phyloP scores from a whole-genome alignment of 2,329 filamentous ascomycete genomes.

The Ophiostoma fasciatum region DNA sequence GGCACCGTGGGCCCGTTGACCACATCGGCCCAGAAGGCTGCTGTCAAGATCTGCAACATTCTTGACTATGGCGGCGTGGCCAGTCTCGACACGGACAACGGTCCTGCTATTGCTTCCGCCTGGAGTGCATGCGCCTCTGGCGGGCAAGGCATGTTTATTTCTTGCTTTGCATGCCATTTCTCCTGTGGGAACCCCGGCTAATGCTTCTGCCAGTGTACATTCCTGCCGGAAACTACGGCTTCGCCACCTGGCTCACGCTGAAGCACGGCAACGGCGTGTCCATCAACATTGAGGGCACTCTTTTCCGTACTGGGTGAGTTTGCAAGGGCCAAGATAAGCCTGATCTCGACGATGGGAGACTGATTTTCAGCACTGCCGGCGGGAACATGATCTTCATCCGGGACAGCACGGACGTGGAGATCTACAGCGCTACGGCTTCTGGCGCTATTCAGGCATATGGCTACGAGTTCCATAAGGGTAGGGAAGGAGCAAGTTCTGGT shows the following conservation, averaged over 20 bases:
- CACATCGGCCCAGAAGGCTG: slow-evolving; percentile 15
- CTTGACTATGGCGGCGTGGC: slow-evolving; percentile 33
- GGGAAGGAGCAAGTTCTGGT: no score
- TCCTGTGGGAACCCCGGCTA: no score
- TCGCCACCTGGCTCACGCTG: no score
- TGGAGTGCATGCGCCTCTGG: slow-evolving; percentile 1
- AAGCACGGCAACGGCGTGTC: no score
- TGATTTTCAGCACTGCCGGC: slow-evolving; percentile 1
- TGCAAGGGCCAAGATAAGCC: no score
- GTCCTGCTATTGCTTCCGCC: neutral
- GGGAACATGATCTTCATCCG: slow-evolving; percentile 16
- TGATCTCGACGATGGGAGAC: no score
- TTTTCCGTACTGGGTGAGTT: slow-evolving; percentile 13
- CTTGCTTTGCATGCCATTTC: no score
- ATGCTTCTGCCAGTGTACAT: no score
- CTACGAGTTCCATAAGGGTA: slow-evolving; percentile 28
- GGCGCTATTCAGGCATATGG: slow-evolving; percentile 36
- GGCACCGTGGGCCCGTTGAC: slow-evolving; percentile 17
- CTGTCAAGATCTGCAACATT: slow-evolving; percentile 29
- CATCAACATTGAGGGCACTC: slow-evolving; percentile 7
- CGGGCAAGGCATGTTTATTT: no score
- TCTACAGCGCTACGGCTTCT: slow-evolving; percentile 26
- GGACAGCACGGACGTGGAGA: slow-evolving; percentile 27
- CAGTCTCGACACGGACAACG: slow-evolving; percentile 28
- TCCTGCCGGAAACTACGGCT: no score